Conservation (phyloP, 768 basidiomycete species). For the Rhodotorula toruloides region DNA sequence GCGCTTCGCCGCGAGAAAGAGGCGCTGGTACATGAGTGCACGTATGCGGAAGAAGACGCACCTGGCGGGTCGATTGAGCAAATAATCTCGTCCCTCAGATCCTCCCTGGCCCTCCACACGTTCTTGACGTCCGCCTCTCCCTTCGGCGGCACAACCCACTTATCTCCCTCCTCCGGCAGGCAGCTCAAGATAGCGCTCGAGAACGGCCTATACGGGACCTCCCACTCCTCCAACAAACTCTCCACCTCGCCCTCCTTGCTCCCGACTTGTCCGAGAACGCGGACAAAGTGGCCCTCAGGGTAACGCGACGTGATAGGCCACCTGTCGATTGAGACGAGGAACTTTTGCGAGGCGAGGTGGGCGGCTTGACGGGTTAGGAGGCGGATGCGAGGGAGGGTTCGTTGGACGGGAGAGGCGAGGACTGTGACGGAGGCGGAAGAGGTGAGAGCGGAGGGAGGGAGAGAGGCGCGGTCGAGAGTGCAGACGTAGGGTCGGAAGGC, state of each 20-base stretch:
- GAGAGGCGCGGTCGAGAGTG: slow-evolving; percentile 83
- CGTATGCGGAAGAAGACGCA: slow-evolving; percentile 45
- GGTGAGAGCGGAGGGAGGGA: slow-evolving; percentile 69
- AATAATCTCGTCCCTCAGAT: slow-evolving; percentile 74
- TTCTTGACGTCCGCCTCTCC: slow-evolving; percentile 45
- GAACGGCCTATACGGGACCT: slow-evolving; percentile 92
- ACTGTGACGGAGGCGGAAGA: slow-evolving; percentile 70
- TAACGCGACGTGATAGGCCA: slow-evolving; percentile 85
- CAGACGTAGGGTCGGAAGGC: slow-evolving; percentile 97
- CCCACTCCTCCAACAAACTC: slow-evolving; percentile 84
- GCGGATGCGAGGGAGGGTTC: slow-evolving; percentile 85
- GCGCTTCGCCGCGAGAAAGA: too few species aligned
- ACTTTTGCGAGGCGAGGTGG: slow-evolving; percentile 80
- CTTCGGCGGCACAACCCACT: slow-evolving; percentile 87
- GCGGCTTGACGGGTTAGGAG: slow-evolving; percentile 92
- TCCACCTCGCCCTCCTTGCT: slow-evolving; percentile 96
- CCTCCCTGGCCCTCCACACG: slow-evolving; percentile 78
- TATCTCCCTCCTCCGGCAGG: slow-evolving; percentile 78
- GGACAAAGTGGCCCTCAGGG: slow-evolving; percentile 94
- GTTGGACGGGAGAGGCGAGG: slow-evolving; percentile 87
- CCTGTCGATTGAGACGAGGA: slow-evolving; percentile 87
- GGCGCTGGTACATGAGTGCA: not conserved
- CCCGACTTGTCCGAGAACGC: slow-evolving; percentile 81
- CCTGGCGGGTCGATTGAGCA: slow-evolving; percentile 98
- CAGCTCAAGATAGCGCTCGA: slow-evolving; percentile 92